Evolutionary conservation across 2,329 filamentous ascomycete genomes (phyloP).

Genomic region (Trichoderma gracile): DNA sequence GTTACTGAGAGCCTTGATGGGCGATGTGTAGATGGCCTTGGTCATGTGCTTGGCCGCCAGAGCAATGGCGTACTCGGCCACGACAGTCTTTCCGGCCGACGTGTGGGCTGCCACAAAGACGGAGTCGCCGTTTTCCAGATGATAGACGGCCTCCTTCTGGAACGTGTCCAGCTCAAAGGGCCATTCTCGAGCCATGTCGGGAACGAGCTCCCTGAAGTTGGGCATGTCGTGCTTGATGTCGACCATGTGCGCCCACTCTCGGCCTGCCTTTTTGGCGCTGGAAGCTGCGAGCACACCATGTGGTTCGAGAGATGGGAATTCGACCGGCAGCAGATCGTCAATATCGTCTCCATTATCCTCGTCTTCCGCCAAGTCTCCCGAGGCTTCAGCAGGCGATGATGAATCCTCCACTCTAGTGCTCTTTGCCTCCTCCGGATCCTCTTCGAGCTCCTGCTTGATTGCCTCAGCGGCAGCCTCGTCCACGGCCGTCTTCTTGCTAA

Average conservation of each 20-base stretch:
- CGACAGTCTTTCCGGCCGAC: constrained; percentile 95
- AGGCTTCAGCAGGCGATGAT: constrained; percentile 27
- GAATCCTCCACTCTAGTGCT: constrained; percentile 35
- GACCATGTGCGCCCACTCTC: constrained; percentile 98
- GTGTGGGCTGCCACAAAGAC: constrained; percentile 98
- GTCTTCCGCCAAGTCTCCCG: constrained; percentile 37
- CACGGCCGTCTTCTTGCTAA: constrained; percentile 60
- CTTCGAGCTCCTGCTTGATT: constrained; percentile 63
- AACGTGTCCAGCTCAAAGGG: constrained; percentile 97
- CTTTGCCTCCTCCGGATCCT: constrained; percentile 48
- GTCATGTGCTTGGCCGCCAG: constrained; percentile 98
- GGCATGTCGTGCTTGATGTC: constrained; percentile 89
- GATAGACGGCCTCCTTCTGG: constrained; percentile 97
- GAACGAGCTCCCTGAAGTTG: constrained; percentile 92
- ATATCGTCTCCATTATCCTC: constrained; percentile 64
- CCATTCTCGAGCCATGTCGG: constrained; percentile 94
- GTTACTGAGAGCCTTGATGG: constrained; percentile 97
- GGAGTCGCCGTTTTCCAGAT: constrained; percentile 92
- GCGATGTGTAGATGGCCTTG: constrained; percentile 97
- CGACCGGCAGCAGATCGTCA: constrained; percentile 83
- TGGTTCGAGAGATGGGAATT: constrained; percentile 89
- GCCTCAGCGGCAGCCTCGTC: constrained; percentile 66
- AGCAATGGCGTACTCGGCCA: constrained; percentile 96
- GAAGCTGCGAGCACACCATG: constrained; percentile 73
- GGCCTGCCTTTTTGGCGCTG: constrained; percentile 70